Conservation (phyloP, 2,329 filamentous ascomycete species). For the Colletotrichum liaoningense region DNA sequence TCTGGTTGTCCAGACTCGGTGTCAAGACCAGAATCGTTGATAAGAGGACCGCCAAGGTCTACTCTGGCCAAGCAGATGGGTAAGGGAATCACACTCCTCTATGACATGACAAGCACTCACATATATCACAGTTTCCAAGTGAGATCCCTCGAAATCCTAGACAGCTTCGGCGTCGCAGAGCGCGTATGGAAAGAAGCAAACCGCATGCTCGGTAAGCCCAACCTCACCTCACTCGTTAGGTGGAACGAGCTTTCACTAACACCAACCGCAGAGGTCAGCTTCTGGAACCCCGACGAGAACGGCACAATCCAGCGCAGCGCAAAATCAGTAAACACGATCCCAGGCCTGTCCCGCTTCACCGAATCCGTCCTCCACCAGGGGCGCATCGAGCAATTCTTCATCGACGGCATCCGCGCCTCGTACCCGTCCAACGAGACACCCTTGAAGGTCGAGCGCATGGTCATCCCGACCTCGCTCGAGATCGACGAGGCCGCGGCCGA, state of each 20-base stretch:
- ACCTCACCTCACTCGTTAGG: no score
- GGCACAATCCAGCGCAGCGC: conserved; percentile 68
- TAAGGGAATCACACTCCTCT: conserved; percentile 65
- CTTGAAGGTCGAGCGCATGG: conserved; percentile 68
- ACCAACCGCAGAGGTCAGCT: conserved; percentile 32
- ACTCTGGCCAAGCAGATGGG: conserved; percentile 58
- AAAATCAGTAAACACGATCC: conserved; percentile 72
- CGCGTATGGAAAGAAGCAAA: conserved; percentile 74
- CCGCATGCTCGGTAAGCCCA: conserved; percentile 69
- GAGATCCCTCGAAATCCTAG: conserved; percentile 71
- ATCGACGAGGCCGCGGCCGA: conserved; percentile 64
- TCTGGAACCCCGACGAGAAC: conserved; percentile 72
- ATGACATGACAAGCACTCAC: not conserved
- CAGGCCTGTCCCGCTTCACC: conserved; percentile 71
- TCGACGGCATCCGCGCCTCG: conserved; percentile 68
- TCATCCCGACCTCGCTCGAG: conserved; percentile 66
- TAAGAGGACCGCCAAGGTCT: conserved; percentile 53
- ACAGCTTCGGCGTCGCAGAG: conserved; percentile 76
- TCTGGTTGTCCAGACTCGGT: conserved; percentile 55
- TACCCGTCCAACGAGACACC: conserved; percentile 43
- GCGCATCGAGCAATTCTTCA: conserved; percentile 74
- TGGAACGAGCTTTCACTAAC: no score
- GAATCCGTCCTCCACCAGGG: conserved; percentile 79
- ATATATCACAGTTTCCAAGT: conserved; percentile 20
- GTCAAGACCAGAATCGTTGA: conserved; percentile 56